A percentile compares a stretch with the other conserved stretches of the same genome.
Conservation (phyloP, 169 alveolate genomes). For the Babesia bigemina region DNA sequence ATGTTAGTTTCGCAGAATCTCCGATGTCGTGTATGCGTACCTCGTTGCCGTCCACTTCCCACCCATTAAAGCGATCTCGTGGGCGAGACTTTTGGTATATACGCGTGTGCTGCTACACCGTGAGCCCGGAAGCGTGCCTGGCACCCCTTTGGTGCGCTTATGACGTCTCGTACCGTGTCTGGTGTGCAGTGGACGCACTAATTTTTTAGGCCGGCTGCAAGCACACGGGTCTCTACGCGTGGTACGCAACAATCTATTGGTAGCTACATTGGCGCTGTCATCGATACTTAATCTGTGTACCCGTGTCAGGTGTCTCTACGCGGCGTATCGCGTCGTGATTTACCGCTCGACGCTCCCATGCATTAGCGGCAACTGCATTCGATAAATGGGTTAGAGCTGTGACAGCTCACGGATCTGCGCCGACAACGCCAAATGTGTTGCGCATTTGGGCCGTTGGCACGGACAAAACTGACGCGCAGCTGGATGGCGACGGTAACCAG, state of each 20-base stretch:
- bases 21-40: background rate
- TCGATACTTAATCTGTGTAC: background rate
- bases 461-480: too few species aligned
- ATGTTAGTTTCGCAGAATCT: background rate
- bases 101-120: background rate
- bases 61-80: background rate
- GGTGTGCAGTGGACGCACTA: conserved; percentile 1
- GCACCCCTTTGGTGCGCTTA: conserved; percentile 9
- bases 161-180: conserved; percentile 16
- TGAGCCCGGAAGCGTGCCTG: background rate
- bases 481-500: too few species aligned
- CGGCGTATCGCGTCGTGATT: background rate
- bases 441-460: too few species aligned
- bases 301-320: background rate
- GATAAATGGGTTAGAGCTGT: too few species aligned
- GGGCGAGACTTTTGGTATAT: background rate
- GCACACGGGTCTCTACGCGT: too few species aligned
- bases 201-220: too few species aligned
- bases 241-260: too few species aligned
- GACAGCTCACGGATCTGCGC: too few species aligned
- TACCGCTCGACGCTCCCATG: background rate
- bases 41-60: too few species aligned
- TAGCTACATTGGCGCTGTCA: too few species aligned
- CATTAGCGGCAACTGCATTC: too few species aligned
- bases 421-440: too few species aligned